Evolutionary conservation across 352 stramenopile genomes (phyloP).

Genomic region (Plasmopara viticola): DNA sequence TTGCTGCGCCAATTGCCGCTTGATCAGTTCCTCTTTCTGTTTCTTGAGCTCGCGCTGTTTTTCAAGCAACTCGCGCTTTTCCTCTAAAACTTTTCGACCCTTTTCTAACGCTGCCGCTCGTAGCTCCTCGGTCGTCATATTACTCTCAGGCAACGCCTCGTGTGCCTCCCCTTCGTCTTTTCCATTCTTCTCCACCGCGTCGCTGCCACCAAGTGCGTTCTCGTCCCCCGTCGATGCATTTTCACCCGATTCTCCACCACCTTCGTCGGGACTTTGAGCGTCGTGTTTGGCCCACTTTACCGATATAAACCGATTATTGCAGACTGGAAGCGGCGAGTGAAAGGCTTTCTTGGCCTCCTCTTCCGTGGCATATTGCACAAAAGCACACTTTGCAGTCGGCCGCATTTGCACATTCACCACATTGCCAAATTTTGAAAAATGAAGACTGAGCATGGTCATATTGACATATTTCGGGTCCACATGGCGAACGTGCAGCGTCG

Average conservation of each 20-base stretch:
- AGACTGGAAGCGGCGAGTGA: conserved; percentile 81
- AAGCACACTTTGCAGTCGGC: conserved; percentile 69
- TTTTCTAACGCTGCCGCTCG: conserved; percentile 70
- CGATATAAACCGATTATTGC: conserved; percentile 87
- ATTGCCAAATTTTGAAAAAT: conserved; percentile 86
- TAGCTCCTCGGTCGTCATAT: conserved; percentile 70
- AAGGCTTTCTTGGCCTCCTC: conserved; percentile 81
- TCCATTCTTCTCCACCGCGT: conserved; percentile 7
- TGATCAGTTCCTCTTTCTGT: conserved; percentile 77
- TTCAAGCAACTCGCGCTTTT: conserved; percentile 83
- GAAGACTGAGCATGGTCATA: conserved; percentile 82
- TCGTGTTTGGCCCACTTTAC: conserved; percentile 85
- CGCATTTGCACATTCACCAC: conserved; percentile 88
- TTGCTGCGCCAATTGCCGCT: conserved; percentile 73
- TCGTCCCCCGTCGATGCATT: conserved; percentile 30
- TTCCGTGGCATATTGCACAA: conserved; percentile 81
- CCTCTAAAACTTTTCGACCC: conserved; percentile 71
- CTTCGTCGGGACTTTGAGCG: conserved; percentile 53
- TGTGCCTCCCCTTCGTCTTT: conserved; percentile 19
- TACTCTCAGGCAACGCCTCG: conserved; percentile 30
- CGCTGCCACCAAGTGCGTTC: conserved; percentile 1
- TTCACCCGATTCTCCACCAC: conserved; percentile 28
- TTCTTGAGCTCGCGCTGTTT: conserved; percentile 80
- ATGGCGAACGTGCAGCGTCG: conserved; percentile 78
- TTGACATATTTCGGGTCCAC: conserved; percentile 86